Evolutionary conservation across 805 yeast genomes (phyloP), one percentile per base, ranked within the genome.

Genomic region (Dipodascus albidus): DNA sequence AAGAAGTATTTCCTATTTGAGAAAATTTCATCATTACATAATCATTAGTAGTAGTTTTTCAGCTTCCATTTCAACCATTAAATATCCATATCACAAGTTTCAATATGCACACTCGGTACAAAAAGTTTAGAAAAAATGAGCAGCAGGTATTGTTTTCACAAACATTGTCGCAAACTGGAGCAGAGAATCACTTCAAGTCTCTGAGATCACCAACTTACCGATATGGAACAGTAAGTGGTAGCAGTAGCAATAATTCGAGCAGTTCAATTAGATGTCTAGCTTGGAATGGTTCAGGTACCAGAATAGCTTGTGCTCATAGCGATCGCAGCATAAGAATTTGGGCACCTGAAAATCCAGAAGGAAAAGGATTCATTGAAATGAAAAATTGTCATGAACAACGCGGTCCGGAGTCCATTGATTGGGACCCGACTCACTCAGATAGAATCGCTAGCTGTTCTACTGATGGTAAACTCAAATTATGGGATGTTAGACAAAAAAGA

Each of bases 351-450:
- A 58, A 74, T 35, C 72, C 76, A 1, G 67, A 70, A 2, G 60
- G 62, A 20, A 54, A 58, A 19, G 52, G 49, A 2, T 63, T 72
- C 2, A 53, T 64, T 1, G 62, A 67, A 11, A 69, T 79, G 20
- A 74, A 70, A 44, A 64, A 65, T 31, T 69, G 75, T 1, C 81
- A 78, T 56, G 55, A 58, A 2, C 64, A 64, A 49, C 59, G 71
- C 1, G 74, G 75, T 20, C 74, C 71, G 52, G 56, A 70, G 20
- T 14, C 44, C 21, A 55, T 80, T 6, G 59, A 73, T 1, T 80
- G 82, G 82, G 68, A 74, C 49, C 82, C 84, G 0, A 61, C 61
- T 19, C 62, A 69, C 24, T 77, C 78, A 24, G 68, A 69, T 47
- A 59, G 68, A 11, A 68, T 80, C 52, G 81, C 76, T 2, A 69